A percentile compares a stretch with the other conserved stretches of the same genome.
Conservation (phyloP, 2,329 filamentous ascomycete genomes). For the Nemania sp. region DNA sequence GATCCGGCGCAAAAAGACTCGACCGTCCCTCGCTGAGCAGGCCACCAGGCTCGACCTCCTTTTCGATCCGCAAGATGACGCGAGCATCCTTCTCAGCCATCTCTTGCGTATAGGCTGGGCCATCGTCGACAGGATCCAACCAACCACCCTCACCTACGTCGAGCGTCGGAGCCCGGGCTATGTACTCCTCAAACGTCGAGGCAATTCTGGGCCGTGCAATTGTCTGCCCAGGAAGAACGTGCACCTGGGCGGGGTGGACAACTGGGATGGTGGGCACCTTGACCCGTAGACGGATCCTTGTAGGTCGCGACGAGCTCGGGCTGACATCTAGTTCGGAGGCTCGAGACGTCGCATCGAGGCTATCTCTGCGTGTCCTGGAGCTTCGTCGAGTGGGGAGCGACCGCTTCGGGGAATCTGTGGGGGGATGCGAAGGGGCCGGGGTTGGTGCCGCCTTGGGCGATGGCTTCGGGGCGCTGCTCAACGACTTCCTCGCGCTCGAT, state of each 20-base stretch:
- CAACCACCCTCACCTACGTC: slow-evolving; percentile 62
- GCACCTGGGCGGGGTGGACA: slow-evolving; percentile 63
- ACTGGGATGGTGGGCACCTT: slow-evolving; percentile 57
- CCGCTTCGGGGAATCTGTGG: slow-evolving; percentile 43
- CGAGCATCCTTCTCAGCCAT: slow-evolving; percentile 70
- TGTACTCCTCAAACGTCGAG: slow-evolving; percentile 61
- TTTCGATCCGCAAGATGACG: slow-evolving; percentile 70
- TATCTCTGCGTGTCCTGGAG: slow-evolving; percentile 45
- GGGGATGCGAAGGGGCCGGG: slow-evolving; percentile 48
- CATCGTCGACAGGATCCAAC: slow-evolving; percentile 60
- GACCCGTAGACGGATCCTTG: slow-evolving; percentile 55
- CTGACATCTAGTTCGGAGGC: slow-evolving; percentile 31
- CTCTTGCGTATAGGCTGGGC: slow-evolving; percentile 61
- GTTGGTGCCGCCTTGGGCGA: slow-evolving; percentile 43
- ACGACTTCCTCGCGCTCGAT: slow-evolving; percentile 32
- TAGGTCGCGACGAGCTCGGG: slow-evolving; percentile 33
- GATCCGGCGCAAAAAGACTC: slow-evolving; percentile 73
- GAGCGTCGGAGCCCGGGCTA: slow-evolving; percentile 54
- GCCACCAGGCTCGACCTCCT: slow-evolving; percentile 75
- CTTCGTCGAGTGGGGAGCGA: slow-evolving; percentile 51
- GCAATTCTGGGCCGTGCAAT: slow-evolving; percentile 54
- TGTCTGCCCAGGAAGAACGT: slow-evolving; percentile 45
- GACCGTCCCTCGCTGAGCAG: slow-evolving; percentile 72
- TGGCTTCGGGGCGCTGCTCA: slow-evolving; percentile 29
- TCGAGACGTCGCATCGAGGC: slow-evolving; percentile 35